Evolutionary conservation across 192 early-diverging fungal species (phyloP).

Genomic region (Umbelopsis vinacea): DNA sequence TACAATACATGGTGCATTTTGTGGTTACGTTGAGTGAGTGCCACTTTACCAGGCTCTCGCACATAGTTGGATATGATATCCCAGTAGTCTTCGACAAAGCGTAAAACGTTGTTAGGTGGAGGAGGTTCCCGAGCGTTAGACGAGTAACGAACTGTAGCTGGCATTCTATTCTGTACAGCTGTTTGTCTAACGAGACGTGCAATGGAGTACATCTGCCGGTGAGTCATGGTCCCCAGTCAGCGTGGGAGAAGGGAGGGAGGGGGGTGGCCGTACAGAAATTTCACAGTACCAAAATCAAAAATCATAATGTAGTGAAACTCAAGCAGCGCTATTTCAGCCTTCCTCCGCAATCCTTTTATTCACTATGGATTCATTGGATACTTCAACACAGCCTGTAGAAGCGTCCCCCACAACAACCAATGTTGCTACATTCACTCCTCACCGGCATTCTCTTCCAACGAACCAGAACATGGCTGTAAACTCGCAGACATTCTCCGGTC

Average conservation of each 20-base stretch:
- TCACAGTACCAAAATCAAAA: conserved; percentile 10
- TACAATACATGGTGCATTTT: conserved; percentile 19
- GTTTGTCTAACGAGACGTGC: conserved; percentile 3
- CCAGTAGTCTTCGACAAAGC: conserved; percentile 47
- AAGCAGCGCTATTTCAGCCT: background rate
- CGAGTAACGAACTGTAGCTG: background rate
- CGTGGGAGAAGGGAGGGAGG: conserved; percentile 14
- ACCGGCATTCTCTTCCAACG: conserved; percentile 13
- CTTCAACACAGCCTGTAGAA: background rate
- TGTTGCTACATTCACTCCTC: background rate
- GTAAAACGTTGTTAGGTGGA: conserved; percentile 12
- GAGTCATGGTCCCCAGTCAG: background rate
- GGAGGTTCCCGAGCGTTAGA: conserved; percentile 14
- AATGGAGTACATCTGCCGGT: conserved; percentile 6
- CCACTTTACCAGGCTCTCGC: conserved; percentile 43
- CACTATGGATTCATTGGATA: conserved; percentile 17
- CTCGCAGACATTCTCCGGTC: conserved; percentile 2
- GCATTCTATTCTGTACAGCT: background rate
- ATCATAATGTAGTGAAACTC: background rate
- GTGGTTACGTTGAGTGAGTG: conserved; percentile 30
- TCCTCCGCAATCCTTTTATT: conserved; percentile 3
- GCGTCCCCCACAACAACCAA: background rate
- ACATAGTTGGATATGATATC: conserved; percentile 47
- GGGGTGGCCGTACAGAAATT: background rate
- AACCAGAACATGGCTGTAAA: background rate